These are phyloP conservation scores for Mycena capillaripes DNA, from an alignment of 768 basidiomycete genomes.

Conservation along the genomic window DNA sequence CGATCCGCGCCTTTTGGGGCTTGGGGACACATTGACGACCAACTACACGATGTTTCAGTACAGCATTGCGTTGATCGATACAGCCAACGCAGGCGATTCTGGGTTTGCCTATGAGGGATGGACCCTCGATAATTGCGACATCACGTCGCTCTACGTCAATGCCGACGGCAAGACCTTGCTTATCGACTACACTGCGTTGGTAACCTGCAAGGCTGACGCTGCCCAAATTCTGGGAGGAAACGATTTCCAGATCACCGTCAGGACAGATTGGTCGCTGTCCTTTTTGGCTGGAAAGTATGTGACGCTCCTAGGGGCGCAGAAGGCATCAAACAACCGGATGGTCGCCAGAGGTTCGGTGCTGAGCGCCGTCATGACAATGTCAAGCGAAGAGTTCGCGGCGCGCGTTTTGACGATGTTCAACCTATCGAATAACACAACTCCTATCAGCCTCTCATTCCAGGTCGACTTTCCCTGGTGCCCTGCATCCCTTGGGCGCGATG, in stretches of 20 bases:
- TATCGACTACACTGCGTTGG: conserved; percentile 38
- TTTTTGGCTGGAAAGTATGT: conserved; percentile 38
- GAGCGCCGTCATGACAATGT: not conserved
- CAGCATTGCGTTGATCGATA: conserved; percentile 37
- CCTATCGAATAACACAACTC: not conserved
- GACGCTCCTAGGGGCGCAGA: conserved; percentile 33
- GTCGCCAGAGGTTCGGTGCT: conserved; percentile 7
- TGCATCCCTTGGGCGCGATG: conserved; percentile 9
- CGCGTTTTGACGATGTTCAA: not conserved
- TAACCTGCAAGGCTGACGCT: conserved; percentile 31
- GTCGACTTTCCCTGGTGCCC: conserved; percentile 26
- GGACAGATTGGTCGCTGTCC: conserved; percentile 35
- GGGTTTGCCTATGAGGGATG: conserved; percentile 41
- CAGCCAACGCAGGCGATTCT: conserved; percentile 41
- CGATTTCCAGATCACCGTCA: conserved; percentile 32
- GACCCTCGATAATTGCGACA: conserved; percentile 44
- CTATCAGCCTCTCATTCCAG: conserved; percentile 5
- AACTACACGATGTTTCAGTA: conserved; percentile 45
- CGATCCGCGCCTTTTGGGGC: conserved; percentile 41
- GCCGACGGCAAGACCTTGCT: conserved; percentile 19
- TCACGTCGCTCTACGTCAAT: conserved; percentile 39
- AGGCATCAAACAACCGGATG: conserved; percentile 18
- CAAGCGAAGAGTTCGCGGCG: not conserved
- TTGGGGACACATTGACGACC: conserved; percentile 44
- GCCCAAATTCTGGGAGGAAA: not conserved